Conservation (phyloP, 139 green algal genomes). For the Haematococcus sp. region DNA sequence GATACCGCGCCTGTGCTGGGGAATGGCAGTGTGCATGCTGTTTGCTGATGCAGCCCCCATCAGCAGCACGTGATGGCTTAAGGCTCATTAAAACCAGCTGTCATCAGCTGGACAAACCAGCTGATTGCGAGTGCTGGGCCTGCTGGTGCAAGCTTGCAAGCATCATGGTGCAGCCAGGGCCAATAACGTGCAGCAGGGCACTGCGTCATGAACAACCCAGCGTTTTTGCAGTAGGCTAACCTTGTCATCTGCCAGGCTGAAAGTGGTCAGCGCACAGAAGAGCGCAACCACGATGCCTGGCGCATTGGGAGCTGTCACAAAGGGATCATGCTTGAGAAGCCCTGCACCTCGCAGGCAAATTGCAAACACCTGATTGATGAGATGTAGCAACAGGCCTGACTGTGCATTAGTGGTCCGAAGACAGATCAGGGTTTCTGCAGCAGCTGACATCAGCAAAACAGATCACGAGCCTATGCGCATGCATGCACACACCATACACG, state of each 20-base stretch:
- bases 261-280: slow-evolving; percentile 47
- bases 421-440: no score
- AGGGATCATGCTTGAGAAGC: slow-evolving; percentile 43
- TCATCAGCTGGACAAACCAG: no score
- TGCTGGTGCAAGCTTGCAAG: no score
- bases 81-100: no score
- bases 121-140: no score
- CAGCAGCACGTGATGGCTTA: no score
- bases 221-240: not conserved
- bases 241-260: slow-evolving; percentile 46
- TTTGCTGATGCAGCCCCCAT: no score
- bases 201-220: not conserved
- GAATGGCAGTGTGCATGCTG: no score
- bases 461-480: slow-evolving; percentile 14
- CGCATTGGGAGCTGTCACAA: slow-evolving; percentile 44
- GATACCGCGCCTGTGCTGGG: no score
- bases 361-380: not conserved
- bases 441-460: slow-evolving; percentile 1
- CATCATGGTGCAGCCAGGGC: not conserved
- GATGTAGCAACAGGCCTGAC: not conserved
- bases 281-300: slow-evolving; percentile 43
- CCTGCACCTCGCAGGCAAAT: slow-evolving; percentile 4
- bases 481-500: slow-evolving; percentile 42
- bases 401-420: no score
- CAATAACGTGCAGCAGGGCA: not conserved